phyloP scores from a whole-genome alignment of 805 yeast species.

The Myxozyma neglecta region DNA sequence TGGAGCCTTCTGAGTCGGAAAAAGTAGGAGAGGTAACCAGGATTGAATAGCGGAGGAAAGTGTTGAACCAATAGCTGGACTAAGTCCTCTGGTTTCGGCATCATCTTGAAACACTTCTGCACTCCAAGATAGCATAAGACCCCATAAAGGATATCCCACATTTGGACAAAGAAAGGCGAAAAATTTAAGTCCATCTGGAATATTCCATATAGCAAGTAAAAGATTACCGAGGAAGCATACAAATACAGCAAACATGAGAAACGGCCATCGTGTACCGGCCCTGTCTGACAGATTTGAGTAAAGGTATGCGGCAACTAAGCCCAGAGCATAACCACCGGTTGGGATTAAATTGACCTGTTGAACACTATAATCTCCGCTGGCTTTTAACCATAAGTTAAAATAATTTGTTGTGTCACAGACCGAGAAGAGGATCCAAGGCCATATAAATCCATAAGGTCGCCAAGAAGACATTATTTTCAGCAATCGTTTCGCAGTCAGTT shows the following conservation, averaged over 20 bases:
- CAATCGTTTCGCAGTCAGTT: conserved; percentile 13
- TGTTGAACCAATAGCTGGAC: conserved; percentile 40
- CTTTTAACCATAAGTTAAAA: conserved; percentile 39
- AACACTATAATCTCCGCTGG: conserved; percentile 34
- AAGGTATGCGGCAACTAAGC: conserved; percentile 36
- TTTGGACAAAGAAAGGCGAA: conserved; percentile 17
- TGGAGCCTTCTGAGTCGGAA: conserved; percentile 42
- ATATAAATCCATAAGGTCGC: conserved; percentile 25
- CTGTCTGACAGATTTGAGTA: conserved; percentile 39
- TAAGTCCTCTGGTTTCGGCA: conserved; percentile 37
- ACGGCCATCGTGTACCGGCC: conserved; percentile 38
- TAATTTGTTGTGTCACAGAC: conserved; percentile 23
- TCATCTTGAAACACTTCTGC: conserved; percentile 36
- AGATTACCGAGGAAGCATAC: conserved; percentile 18
- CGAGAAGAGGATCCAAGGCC: conserved; percentile 22
- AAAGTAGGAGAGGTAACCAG: conserved; percentile 42
- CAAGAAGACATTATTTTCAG: conserved; percentile 14
- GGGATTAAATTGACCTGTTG: conserved; percentile 40
- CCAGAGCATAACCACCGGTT: conserved; percentile 40
- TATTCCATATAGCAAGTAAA: conserved; percentile 24
- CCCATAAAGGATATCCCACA: conserved; percentile 20
- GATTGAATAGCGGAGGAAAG: conserved; percentile 40
- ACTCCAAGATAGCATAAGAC: conserved; percentile 30
- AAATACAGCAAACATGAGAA: conserved; percentile 18
- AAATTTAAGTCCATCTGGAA: conserved; percentile 13